These are phyloP conservation scores for Cryphonectria japonica DNA, from an alignment of 2,329 filamentous ascomycete genomes.

Conservation along the genomic window DNA sequence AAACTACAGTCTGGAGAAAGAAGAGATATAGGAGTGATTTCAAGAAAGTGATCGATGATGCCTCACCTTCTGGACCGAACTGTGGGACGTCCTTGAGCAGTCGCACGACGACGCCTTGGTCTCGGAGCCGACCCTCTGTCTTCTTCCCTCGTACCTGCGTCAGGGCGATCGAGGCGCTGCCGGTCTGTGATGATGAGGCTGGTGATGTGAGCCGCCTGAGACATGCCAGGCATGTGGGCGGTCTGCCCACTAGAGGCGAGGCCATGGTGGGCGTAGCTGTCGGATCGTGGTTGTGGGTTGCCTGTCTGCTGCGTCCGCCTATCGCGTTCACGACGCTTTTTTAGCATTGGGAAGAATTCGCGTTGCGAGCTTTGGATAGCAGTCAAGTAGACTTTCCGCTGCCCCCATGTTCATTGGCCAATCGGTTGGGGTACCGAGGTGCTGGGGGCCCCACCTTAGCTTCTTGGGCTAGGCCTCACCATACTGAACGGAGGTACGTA, in stretches of 20 bases:
- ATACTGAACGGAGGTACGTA: background rate
- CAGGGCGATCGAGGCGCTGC: slow-evolving; percentile 31
- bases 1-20: background rate
- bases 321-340: background rate
- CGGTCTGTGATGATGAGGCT: slow-evolving; percentile 24
- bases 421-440: slow-evolving; percentile 19
- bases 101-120: slow-evolving; percentile 49
- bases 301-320: background rate
- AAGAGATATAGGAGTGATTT: background rate
- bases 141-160: slow-evolving; percentile 44
- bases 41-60: slow-evolving; percentile 31
- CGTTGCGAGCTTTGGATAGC: background rate
- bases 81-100: slow-evolving; percentile 45
- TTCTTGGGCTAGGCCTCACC: background rate
- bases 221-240: slow-evolving; percentile 35
- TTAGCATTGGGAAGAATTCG: background rate
- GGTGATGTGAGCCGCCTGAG: slow-evolving; percentile 33
- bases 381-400: slow-evolving; percentile 14
- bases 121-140: slow-evolving; percentile 41
- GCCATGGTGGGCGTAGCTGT: slow-evolving; percentile 30
- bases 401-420: slow-evolving; percentile 13
- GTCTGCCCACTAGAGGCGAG: slow-evolving; percentile 31
- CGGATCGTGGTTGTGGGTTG: background rate
- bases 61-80: slow-evolving; percentile 42
- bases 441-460: background rate